Conservation (phyloP, 805 yeast genomes). For the Suhomyces sp. region DNA sequence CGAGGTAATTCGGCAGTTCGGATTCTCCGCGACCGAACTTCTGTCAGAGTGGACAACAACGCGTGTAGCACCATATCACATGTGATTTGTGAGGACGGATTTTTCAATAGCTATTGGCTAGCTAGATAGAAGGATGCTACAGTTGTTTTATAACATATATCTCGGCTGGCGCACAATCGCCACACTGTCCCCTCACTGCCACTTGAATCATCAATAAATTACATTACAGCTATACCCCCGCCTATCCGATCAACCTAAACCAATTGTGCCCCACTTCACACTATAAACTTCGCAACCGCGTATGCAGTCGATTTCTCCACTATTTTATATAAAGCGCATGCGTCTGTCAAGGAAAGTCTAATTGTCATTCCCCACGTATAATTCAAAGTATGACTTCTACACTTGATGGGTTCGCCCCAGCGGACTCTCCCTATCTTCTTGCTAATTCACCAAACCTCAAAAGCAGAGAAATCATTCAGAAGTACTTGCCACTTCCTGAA, state of each 20-base stretch:
- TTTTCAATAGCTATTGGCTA: background rate
- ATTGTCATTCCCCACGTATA: background rate
- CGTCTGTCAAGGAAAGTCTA: background rate
- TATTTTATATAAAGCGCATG: background rate
- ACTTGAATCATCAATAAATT: background rate
- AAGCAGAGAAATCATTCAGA: slow-evolving; percentile 10
- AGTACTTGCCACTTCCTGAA: slow-evolving; percentile 16
- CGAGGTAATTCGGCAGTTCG: slow-evolving; percentile 4
- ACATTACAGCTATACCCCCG: background rate
- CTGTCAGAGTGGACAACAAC: background rate
- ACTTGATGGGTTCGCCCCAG: slow-evolving; percentile 11
- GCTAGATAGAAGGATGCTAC: background rate
- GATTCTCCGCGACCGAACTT: background rate
- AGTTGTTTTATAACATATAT: background rate
- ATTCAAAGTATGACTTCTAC: background rate
- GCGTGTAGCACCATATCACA: background rate
- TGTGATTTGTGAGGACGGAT: background rate
- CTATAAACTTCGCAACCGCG: background rate
- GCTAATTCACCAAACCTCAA: slow-evolving; percentile 9
- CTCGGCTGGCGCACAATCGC: background rate
- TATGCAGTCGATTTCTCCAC: background rate
- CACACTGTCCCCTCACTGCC: background rate
- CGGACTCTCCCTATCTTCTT: slow-evolving; percentile 17
- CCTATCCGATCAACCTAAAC: background rate
- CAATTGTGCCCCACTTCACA: background rate